Evolutionary conservation across 345 rosid species (phyloP).

Genomic region (Gossypium herbaceum): DNA sequence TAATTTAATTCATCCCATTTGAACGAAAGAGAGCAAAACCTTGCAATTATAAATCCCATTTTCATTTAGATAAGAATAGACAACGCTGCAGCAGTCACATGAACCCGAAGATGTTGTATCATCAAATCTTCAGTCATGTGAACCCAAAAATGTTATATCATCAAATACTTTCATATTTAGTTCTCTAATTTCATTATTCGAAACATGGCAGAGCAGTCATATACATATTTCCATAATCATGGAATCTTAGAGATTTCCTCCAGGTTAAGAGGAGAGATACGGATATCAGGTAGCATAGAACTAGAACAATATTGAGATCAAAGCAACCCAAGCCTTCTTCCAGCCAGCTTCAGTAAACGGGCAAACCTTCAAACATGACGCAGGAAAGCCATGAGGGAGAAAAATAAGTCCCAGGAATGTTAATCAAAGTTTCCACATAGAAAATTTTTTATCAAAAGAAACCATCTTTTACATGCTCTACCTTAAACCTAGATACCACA

Average conservation of each 20-base stretch:
- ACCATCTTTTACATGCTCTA: constrained; percentile 1
- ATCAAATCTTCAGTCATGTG: too few species aligned
- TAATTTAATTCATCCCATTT: not conserved
- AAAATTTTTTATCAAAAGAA: constrained; percentile 1
- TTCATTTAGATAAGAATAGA: constrained; percentile 7
- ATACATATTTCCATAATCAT: not conserved
- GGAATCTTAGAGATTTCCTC: not conserved
- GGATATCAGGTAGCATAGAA: not conserved
- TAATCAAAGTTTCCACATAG: not conserved
- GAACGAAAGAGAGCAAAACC: not conserved
- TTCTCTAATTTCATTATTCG: constrained; percentile 1
- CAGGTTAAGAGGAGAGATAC: not conserved
- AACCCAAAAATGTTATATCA: not conserved
- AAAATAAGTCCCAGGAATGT: not conserved
- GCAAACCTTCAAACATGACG: too few species aligned
- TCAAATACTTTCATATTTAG: not conserved
- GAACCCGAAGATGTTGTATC: too few species aligned
- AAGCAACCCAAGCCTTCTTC: constrained; percentile 2
- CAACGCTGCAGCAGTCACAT: not conserved
- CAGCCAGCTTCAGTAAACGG: constrained; percentile 4
- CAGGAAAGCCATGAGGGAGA: not conserved
- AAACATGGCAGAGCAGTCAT: not conserved
- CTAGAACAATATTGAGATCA: not conserved
- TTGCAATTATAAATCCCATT: not conserved
- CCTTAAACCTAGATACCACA: not conserved